Evolutionary conservation across 2,329 filamentous ascomycete genomes (phyloP).

Genomic region (Tolypocladium ovalisporum): DNA sequence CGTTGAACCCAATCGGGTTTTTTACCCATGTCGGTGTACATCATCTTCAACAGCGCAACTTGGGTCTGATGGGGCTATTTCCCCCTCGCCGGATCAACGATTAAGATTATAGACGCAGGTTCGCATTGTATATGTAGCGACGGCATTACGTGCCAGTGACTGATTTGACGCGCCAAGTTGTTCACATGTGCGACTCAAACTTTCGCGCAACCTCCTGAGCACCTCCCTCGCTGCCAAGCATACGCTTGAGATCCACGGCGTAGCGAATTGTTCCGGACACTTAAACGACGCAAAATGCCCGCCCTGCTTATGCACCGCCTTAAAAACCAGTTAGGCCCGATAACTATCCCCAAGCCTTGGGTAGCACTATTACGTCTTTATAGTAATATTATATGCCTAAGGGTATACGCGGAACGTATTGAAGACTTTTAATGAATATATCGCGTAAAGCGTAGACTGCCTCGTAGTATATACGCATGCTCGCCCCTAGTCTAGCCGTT

Average conservation of each 20-base stretch:
- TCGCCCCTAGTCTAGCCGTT: slow-evolving; percentile 56
- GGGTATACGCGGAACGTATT: slow-evolving; percentile 24
- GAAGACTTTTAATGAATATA: slow-evolving; percentile 3
- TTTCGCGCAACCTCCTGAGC: slow-evolving; percentile 20
- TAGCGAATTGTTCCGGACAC: slow-evolving; percentile 39
- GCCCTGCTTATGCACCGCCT: slow-evolving; percentile 36
- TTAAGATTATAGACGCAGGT: too few relatives aligned
- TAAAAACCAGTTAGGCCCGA: slow-evolving; percentile 50
- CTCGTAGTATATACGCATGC: slow-evolving; percentile 64
- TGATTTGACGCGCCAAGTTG: neutral
- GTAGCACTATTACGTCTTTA: slow-evolving; percentile 42
- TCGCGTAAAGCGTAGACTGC: slow-evolving; percentile 27
- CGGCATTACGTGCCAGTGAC: too few relatives aligned
- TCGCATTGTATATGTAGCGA: too few relatives aligned
- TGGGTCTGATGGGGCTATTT: too few relatives aligned
- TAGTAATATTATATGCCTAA: slow-evolving; percentile 45
- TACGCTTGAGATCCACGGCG: slow-evolving; percentile 40
- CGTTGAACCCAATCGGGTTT: too few relatives aligned
- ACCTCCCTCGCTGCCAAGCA: slow-evolving; percentile 44
- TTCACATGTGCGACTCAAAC: neutral
- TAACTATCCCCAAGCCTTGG: slow-evolving; percentile 44
- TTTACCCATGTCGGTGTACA: too few relatives aligned
- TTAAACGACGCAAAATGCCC: slow-evolving; percentile 55
- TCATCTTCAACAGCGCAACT: too few relatives aligned
- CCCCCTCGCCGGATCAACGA: too few relatives aligned